Evolutionary conservation across 2,329 filamentous ascomycete species (phyloP).

Genomic region (Ophiostoma ips): DNA sequence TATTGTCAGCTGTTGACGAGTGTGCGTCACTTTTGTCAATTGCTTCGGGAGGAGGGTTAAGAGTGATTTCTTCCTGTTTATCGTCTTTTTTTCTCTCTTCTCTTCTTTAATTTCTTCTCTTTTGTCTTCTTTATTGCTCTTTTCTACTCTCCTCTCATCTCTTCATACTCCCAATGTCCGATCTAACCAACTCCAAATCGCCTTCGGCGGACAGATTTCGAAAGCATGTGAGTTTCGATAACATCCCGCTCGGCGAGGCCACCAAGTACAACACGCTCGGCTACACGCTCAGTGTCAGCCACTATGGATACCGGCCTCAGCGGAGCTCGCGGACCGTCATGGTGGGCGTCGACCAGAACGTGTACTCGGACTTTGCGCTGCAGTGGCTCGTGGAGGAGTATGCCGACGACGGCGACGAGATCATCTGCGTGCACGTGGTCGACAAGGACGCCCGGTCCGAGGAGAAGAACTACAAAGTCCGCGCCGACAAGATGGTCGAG

Average conservation of each 20-base stretch:
- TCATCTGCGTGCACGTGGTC: constrained; percentile 78
- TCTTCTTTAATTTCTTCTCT: too few species aligned
- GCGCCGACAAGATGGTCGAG: constrained; percentile 61
- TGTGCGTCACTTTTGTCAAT: too few species aligned
- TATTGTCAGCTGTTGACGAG: too few species aligned
- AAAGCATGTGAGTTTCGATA: constrained; percentile 47
- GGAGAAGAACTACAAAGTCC: constrained; percentile 57
- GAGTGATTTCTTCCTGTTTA: too few species aligned
- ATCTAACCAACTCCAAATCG: constrained; percentile 10
- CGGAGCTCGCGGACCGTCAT: constrained; percentile 78
- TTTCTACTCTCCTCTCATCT: not conserved
- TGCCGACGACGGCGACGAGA: constrained; percentile 85
- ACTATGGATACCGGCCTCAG: constrained; percentile 70
- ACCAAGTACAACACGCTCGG: constrained; percentile 49
- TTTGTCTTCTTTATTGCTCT: not conserved
- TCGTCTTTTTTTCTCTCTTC: too few species aligned
- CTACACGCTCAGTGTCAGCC: constrained; percentile 71
- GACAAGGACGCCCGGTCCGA: constrained; percentile 65
- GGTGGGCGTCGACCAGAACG: constrained; percentile 79
- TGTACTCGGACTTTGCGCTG: constrained; percentile 82
- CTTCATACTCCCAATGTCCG: not conserved
- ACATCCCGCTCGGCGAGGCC: constrained; percentile 41
- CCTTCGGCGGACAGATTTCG: constrained; percentile 37
- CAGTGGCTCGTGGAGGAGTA: constrained; percentile 88
- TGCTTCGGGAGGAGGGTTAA: too few species aligned